Percentiles rank a stretch among this genome's conserved stretches.
These are phyloP conservation scores for Penicillium sp. DNA, from an alignment of 2,329 filamentous ascomycete species.

Conservation along the genomic window DNA sequence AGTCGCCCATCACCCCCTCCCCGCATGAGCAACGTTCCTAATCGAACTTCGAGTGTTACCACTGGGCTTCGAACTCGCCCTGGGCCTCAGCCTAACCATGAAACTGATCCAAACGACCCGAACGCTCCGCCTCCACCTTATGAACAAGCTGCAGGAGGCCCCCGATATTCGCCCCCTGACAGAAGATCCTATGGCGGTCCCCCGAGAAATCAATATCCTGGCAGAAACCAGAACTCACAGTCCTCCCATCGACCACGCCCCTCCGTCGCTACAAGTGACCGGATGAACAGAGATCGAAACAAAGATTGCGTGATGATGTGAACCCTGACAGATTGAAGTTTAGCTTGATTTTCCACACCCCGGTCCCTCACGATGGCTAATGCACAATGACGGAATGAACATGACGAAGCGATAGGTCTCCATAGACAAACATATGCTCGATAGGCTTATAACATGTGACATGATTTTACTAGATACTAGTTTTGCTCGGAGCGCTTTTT, in stretches of 20 bases:
- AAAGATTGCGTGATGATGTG: slow-evolving; percentile 50
- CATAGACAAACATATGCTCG: neutral
- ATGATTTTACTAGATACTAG: neutral
- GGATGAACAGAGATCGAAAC: slow-evolving; percentile 34
- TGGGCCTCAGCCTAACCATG: slow-evolving; percentile 13
- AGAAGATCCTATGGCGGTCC: slow-evolving; percentile 39
- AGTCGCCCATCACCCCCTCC: slow-evolving; percentile 9
- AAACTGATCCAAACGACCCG: slow-evolving; percentile 46
- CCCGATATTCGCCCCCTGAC: slow-evolving; percentile 56
- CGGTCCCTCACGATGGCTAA: neutral
- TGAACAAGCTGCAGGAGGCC: slow-evolving; percentile 62
- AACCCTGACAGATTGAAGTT: slow-evolving; percentile 3
- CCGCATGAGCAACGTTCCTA: slow-evolving; percentile 17
- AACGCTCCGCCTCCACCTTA: slow-evolving; percentile 63
- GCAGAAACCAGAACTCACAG: slow-evolving; percentile 14
- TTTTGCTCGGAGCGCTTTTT: neutral
- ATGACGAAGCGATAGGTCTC: slow-evolving; percentile 12
- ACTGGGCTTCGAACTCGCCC: slow-evolving; percentile 16
- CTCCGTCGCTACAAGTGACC: slow-evolving; percentile 4
- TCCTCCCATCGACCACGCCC: slow-evolving; percentile 1
- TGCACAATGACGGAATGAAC: slow-evolving; percentile 16
- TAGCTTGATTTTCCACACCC: neutral
- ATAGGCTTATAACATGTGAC: neutral
- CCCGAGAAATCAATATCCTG: slow-evolving; percentile 21
- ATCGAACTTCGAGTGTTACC: slow-evolving; percentile 24